phyloP scores from a whole-genome alignment of 2,329 filamentous ascomycete genomes.

The Allantophomopsis cytisporea region DNA sequence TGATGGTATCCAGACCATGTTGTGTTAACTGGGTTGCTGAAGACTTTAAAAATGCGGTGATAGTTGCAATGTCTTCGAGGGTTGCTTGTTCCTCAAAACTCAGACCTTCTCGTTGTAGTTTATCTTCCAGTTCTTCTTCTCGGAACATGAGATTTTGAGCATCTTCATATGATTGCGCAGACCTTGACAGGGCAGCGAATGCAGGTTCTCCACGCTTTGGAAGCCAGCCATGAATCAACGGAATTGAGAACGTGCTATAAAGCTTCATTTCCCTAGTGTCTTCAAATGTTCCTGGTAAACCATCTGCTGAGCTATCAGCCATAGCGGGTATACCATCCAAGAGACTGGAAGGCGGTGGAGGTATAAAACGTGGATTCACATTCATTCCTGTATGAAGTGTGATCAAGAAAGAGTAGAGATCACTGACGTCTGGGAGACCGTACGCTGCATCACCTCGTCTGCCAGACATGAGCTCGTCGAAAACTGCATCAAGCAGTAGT shows the following conservation, averaged over 20 bases:
- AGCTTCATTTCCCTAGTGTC: constrained; percentile 79
- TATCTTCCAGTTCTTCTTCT: constrained; percentile 78
- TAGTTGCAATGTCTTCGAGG: constrained; percentile 71
- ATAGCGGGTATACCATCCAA: constrained; percentile 7
- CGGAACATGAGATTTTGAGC: constrained; percentile 79
- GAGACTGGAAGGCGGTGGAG: constrained; percentile 27
- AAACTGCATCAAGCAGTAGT: constrained; percentile 74
- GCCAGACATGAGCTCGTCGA: constrained; percentile 83
- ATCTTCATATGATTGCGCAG: constrained; percentile 79
- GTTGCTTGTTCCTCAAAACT: constrained; percentile 61
- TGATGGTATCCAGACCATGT: constrained; percentile 66
- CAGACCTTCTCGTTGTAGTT: constrained; percentile 50
- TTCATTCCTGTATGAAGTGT: constrained; percentile 95
- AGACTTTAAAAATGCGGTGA: constrained; percentile 67
- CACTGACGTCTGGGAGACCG: constrained; percentile 70
- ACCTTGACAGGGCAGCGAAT: constrained; percentile 56
- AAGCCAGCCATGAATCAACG: constrained; percentile 88
- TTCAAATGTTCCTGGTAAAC: constrained; percentile 64
- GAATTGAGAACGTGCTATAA: constrained; percentile 80
- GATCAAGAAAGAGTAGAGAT: constrained; percentile 77
- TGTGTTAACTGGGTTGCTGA: constrained; percentile 81
- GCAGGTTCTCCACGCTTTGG: constrained; percentile 53
- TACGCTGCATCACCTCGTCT: constrained; percentile 45
- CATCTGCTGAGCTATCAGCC: constrained; percentile 29
- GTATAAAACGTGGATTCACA: constrained; percentile 81